Base-by-base conservation (phyloP, 164 flowering plant genomes). In the Vitis labrusca region DNA sequence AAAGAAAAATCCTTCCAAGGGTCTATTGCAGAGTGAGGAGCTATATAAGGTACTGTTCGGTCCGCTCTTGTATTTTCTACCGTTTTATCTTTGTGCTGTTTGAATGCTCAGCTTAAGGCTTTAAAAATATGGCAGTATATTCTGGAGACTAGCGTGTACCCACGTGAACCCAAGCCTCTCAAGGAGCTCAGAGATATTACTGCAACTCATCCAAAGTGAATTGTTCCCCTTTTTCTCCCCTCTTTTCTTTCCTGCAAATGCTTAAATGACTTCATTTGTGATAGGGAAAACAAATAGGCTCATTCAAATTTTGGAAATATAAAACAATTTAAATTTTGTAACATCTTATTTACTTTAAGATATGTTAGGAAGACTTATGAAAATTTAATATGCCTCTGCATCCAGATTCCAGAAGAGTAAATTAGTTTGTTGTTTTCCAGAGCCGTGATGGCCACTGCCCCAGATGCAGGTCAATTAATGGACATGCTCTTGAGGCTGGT, bases 391-490 rank as follows among this genome's bases (percentile, higher is more conserved):
- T 56, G 9, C 3, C 8, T 10, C 59, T 12, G 8, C 59, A 12
- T 56, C 59, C 16, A 56, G n/a, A 56, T 15, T 56, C 9, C 0
- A 16, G 8, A 56, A 56, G 16, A 56, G 15, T 12, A 8, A 16
- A 56, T 0, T 10, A 3, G 16, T 16, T 16, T 16, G 59, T 64
- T 56, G 0, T 44, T 19, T 47, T 67, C 5, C 66, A 84, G 89
- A 80, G 60, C 73, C 8, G 5, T 19, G n/a, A 81, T 85, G 81
- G 76, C 59, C n/a, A 81, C 83, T 51, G 69, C 89, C 16, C 83
- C 89, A 5, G 88, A 86, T 73, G 85, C 79, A 54, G 89, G 88
- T 12, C 88, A 80, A 68, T 44, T 86, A 32, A 77, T 88, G 65
- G 70, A 76, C 52, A 54, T 86, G 74, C 80, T 88, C 11, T 62